A percentile compares a stretch with the other conserved stretches of the same genome.
phyloP scores from a whole-genome alignment of 805 yeast genomes.

The Suhomyces faveliae region DNA sequence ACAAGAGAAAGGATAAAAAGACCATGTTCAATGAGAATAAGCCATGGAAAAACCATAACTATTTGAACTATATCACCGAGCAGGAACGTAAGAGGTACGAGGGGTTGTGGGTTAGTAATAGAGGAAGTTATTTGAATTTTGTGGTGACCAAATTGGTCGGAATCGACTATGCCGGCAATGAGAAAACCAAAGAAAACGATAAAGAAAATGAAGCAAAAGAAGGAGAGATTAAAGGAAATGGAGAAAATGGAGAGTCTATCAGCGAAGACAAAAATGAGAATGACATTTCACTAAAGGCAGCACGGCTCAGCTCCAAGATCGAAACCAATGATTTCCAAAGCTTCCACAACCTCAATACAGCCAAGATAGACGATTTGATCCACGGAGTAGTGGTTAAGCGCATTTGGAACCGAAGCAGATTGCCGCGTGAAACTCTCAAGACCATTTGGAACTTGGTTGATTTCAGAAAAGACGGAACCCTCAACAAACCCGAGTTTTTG shows the following conservation, averaged over 20 bases:
- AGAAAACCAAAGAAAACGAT: constrained; percentile 5
- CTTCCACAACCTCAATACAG: constrained; percentile 31
- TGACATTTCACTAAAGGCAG: constrained; percentile 29
- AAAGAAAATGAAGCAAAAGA: constrained; percentile 11
- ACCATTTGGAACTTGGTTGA: constrained; percentile 75
- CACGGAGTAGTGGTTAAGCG: constrained; percentile 69
- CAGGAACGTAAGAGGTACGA: constrained; percentile 86
- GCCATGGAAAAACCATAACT: constrained; percentile 89
- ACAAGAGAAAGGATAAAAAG: constrained; percentile 38
- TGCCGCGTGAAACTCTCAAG: constrained; percentile 56
- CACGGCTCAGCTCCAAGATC: constrained; percentile 32
- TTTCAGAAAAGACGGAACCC: constrained; percentile 63
- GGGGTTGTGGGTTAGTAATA: constrained; percentile 90
- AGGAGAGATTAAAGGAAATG: too few relatives aligned
- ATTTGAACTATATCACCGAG: constrained; percentile 48
- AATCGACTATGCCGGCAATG: constrained; percentile 25
- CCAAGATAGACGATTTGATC: constrained; percentile 33
- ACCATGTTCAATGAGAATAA: constrained; percentile 74
- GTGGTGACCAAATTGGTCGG: constrained; percentile 32
- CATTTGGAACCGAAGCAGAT: constrained; percentile 76
- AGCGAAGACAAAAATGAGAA: constrained; percentile 9
- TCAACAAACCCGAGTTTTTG: constrained; percentile 77
- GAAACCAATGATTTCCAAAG: constrained; percentile 22
- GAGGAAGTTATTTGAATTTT: constrained; percentile 55
- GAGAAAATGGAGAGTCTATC: constrained; percentile 6